Conservation (phyloP, 2,329 filamentous ascomycete genomes). For the Fusarium tanahbumbuense region DNA sequence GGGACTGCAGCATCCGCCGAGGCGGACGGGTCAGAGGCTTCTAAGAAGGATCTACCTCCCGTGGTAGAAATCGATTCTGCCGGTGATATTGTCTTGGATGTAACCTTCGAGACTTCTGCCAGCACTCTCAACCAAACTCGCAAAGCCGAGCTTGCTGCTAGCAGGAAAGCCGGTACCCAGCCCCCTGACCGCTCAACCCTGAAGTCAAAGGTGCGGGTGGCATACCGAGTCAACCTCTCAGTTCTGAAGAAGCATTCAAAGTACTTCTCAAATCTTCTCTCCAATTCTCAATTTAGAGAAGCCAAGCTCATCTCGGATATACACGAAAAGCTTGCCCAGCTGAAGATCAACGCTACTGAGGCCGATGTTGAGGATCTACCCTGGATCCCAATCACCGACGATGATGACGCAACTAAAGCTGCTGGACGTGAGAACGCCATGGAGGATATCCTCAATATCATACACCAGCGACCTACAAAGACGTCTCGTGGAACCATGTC, state of each 20-base stretch:
- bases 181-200: conserved; percentile 47
- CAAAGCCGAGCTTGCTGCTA: conserved; percentile 52
- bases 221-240: conserved; percentile 70
- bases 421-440: conserved; percentile 71
- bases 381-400: conserved; percentile 71
- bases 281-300: conserved; percentile 72
- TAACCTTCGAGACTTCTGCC: conserved; percentile 71
- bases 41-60: conserved; percentile 46
- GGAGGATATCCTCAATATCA: conserved; percentile 73
- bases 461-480: conserved; percentile 67
- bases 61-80: conserved; percentile 64
- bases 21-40: conserved; percentile 46
- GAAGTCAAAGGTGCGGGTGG: conserved; percentile 55
- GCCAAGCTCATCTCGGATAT: conserved; percentile 64
- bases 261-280: conserved; percentile 77
- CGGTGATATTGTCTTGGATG: conserved; percentile 74
- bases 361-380: conserved; percentile 67
- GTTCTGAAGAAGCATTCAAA: conserved; percentile 70
- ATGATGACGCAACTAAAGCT: conserved; percentile 74
- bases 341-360: conserved; percentile 61
- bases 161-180: conserved; percentile 47
- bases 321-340: conserved; percentile 62
- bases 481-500: conserved; percentile 61
- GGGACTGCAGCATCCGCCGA: conserved; percentile 48
- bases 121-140: conserved; percentile 61